Percentiles rank a stretch among this genome's conserved stretches.
phyloP scores from a whole-genome alignment of 495 filamentous ascomycete genomes.

The Hypomontagnella monticulosa region DNA sequence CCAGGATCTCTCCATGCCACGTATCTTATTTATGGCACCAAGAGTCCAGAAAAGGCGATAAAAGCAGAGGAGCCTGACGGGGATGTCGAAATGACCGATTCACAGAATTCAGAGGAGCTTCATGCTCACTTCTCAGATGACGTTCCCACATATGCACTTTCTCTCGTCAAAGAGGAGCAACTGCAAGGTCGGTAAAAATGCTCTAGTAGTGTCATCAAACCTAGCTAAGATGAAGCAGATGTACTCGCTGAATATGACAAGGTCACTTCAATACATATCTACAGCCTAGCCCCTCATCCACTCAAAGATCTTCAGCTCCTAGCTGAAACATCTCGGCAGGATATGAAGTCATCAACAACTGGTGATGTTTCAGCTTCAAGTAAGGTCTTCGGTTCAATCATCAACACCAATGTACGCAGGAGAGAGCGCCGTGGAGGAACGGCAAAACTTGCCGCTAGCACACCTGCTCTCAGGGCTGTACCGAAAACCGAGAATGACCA shows the following conservation, averaged over 20 bases:
- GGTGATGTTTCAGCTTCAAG: slow-evolving; percentile 25
- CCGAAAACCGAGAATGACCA: slow-evolving; percentile 27
- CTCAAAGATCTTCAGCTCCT: slow-evolving; percentile 80
- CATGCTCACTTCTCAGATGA: slow-evolving; percentile 48
- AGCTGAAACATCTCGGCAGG: slow-evolving; percentile 74
- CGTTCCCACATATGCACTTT: slow-evolving; percentile 64
- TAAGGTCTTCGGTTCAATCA: slow-evolving; percentile 45
- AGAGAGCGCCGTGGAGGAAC: slow-evolving; percentile 49
- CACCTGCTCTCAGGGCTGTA: slow-evolving; percentile 28
- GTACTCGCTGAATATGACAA: slow-evolving; percentile 72
- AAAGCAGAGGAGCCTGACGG: slow-evolving; percentile 59
- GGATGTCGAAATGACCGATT: slow-evolving; percentile 77
- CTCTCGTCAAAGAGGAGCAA: slow-evolving; percentile 82
- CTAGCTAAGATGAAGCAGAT: slow-evolving; percentile 57
- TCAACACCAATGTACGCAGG: slow-evolving; percentile 50
- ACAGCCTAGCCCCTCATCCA: slow-evolving; percentile 78
- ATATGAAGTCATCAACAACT: slow-evolving; percentile 47
- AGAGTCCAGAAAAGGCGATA: slow-evolving; percentile 26
- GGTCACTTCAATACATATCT: slow-evolving; percentile 82
- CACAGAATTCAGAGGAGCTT: slow-evolving; percentile 48
- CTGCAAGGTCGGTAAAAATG: slow-evolving; percentile 67
- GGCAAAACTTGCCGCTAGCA: slow-evolving; percentile 33
- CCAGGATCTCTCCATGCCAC: slow-evolving; percentile 82
- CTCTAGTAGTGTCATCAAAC: neutral
- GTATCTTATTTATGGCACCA: slow-evolving; percentile 80